These are phyloP conservation scores for Monascus ruber DNA, from an alignment of 2,329 filamentous ascomycete genomes.

Conservation along the genomic window DNA sequence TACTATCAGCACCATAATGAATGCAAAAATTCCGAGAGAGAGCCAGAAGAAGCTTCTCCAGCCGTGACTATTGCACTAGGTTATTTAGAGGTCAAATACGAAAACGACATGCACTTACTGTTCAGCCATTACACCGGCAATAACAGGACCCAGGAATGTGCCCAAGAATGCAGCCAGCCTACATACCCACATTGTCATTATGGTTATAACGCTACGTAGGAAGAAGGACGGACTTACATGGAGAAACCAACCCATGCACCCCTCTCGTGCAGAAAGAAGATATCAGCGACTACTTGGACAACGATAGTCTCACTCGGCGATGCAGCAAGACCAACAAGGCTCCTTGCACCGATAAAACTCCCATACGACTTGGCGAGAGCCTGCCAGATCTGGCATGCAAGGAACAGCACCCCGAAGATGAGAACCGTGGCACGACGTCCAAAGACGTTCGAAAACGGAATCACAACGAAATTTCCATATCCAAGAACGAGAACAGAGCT, in stretches of 20 bases:
- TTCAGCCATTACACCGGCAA: constrained; percentile 30
- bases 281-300: constrained; percentile 34
- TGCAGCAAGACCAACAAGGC: constrained; percentile 32
- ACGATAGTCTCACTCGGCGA: constrained; percentile 34
- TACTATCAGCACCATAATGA: constrained; percentile 29
- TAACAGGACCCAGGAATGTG: constrained; percentile 34
- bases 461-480: constrained; percentile 34
- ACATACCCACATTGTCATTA: constrained; percentile 1
- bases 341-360: constrained; percentile 33
- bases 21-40: constrained; percentile 26
- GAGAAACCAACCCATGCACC: constrained; percentile 29
- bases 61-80: constrained; percentile 19
- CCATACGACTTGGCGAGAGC: constrained; percentile 31
- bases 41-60: constrained; percentile 40
- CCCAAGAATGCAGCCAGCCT: constrained; percentile 24
- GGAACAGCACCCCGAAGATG: constrained; percentile 28
- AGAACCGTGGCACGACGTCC: constrained; percentile 31
- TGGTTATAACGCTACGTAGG: constrained; percentile 9
- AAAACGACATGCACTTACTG: constrained; percentile 2
- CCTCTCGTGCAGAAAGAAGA: constrained; percentile 36
- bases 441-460: constrained; percentile 32
- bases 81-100: background rate
- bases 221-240: constrained; percentile 15
- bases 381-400: constrained; percentile 34
- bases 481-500: constrained; percentile 35